phyloP scores from a whole-genome alignment of 306 rosid genomes.

The Lithocarpus polystachyus region DNA sequence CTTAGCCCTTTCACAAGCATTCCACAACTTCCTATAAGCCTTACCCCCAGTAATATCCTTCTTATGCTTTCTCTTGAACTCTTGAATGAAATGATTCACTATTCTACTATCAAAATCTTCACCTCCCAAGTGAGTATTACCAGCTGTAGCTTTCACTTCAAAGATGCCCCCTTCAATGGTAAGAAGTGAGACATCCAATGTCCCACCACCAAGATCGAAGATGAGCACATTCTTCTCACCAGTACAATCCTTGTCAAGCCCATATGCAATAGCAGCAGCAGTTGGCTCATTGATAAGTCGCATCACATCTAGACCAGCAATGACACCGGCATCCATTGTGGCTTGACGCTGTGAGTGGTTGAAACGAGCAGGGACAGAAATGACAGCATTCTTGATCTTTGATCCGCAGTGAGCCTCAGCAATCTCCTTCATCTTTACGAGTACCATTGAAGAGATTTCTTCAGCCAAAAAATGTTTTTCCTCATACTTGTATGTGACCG shows the following conservation, averaged over 20 bases:
- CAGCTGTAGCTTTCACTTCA: constrained; percentile 38
- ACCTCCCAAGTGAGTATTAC: constrained; percentile 40
- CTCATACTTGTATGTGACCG: constrained; percentile 29
- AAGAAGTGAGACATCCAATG: constrained; percentile 40
- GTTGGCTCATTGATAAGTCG: constrained; percentile 42
- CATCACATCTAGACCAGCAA: constrained; percentile 37
- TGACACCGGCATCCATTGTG: constrained; percentile 40
- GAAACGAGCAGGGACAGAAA: constrained; percentile 43
- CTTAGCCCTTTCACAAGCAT: constrained; percentile 47
- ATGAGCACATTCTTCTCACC: constrained; percentile 35
- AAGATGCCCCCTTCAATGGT: constrained; percentile 35
- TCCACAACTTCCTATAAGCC: constrained; percentile 33
- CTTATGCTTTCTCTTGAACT: constrained; percentile 43
- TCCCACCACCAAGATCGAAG: constrained; percentile 39
- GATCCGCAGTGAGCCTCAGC: constrained; percentile 39
- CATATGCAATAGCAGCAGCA: constrained; percentile 47
- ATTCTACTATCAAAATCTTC: constrained; percentile 39
- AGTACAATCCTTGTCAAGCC: constrained; percentile 33
- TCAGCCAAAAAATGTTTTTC: constrained; percentile 38
- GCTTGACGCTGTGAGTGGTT: constrained; percentile 36
- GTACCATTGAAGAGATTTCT: constrained; percentile 39
- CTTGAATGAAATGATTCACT: constrained; percentile 35
- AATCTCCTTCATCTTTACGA: constrained; percentile 34
- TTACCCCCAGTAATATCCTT: constrained; percentile 37
- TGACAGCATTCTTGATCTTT: constrained; percentile 27